Conservation (phyloP, 331 rosid species). For the Pyracantha coccinea region DNA sequence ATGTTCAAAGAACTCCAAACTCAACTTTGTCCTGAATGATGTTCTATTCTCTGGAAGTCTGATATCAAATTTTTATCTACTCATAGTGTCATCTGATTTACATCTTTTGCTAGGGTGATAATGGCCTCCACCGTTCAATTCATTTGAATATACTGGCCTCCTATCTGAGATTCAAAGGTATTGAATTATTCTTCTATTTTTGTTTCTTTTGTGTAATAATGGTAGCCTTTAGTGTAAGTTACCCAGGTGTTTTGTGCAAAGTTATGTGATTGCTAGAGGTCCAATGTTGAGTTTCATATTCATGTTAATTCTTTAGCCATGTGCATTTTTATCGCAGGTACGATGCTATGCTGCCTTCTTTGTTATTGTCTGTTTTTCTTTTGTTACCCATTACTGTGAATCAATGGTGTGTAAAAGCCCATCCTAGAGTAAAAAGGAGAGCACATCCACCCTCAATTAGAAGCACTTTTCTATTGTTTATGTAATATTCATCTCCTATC, state of each 20-base stretch:
- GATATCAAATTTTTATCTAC: not conserved
- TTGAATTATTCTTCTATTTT: conserved; percentile 11
- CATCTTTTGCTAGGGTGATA: conserved; percentile 54
- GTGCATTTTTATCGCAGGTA: conserved; percentile 95
- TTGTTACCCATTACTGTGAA: not conserved
- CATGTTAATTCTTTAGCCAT: conserved; percentile 69
- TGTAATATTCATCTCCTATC: too few species aligned
- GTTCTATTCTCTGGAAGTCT: too few species aligned
- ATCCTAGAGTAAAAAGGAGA: not conserved
- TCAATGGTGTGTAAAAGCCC: not conserved
- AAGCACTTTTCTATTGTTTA: too few species aligned
- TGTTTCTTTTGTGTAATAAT: conserved; percentile 2
- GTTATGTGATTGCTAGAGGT: conserved; percentile 75
- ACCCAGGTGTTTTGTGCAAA: conserved; percentile 44
- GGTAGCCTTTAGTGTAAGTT: conserved; percentile 33
- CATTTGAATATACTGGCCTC: conserved; percentile 69
- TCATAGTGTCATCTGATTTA: not conserved
- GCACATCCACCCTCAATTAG: not conserved
- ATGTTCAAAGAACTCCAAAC: too few species aligned
- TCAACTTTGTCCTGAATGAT: too few species aligned
- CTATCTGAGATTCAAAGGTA: conserved; percentile 98
- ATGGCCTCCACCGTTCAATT: conserved; percentile 64
- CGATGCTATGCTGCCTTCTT: conserved; percentile 97
- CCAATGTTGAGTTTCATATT: conserved; percentile 58
- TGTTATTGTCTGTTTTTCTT: conserved; percentile 22